Evolutionary conservation across 2,329 filamentous ascomycete species (phyloP), one percentile per base, ranked within the genome.

Genomic region (Ophiosphaerella korrae): DNA sequence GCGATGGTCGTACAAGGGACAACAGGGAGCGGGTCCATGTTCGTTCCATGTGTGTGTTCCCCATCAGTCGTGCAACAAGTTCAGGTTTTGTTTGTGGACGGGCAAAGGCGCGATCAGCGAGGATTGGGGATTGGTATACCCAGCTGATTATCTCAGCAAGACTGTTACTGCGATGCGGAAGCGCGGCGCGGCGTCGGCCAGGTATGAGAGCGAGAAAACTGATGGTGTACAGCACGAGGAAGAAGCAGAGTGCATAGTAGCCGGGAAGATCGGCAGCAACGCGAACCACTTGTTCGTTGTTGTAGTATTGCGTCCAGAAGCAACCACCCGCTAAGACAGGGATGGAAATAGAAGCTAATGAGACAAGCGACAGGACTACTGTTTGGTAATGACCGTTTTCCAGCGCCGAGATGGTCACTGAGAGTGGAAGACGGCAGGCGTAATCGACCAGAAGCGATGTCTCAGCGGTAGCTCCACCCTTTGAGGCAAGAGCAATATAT

Each of bases 71-170:
- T 0, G 82, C 85, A 18, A 87, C 81, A 16, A 97, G 80, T 57
- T 92, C 88, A 0, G 78, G 78, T 57, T 86, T 87, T n/a, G 81
- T 86, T 24, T 80, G 78, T 2, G 88, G 84, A 33, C 86, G 82
- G 43, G 85, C 81, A 68, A 97, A 93, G 0, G 88, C 83, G 8
- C 85, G 80, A 65, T 96, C 92, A 5, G 83, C 79, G 2, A 90
- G 77, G 14, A 95, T 77, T 21, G 88, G 87, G 37, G 86, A 87
- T 60, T 87, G 86, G 52, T 89, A 85, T 36, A 93, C 79, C 69
- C 93, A 92, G 66, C 85, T 88, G 60, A 95, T 82, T 18, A 92
- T 79, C 68, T 92, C 90, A 1, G 89, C 88, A 14, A 95, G 79
- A 40, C 83, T 90, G 53, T 81, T 83, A 35, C 89, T 85, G 5